Evolutionary conservation across 768 basidiomycete genomes (phyloP), one percentile per base, ranked within the genome.

Genomic region (Hydnum rufescens): DNA sequence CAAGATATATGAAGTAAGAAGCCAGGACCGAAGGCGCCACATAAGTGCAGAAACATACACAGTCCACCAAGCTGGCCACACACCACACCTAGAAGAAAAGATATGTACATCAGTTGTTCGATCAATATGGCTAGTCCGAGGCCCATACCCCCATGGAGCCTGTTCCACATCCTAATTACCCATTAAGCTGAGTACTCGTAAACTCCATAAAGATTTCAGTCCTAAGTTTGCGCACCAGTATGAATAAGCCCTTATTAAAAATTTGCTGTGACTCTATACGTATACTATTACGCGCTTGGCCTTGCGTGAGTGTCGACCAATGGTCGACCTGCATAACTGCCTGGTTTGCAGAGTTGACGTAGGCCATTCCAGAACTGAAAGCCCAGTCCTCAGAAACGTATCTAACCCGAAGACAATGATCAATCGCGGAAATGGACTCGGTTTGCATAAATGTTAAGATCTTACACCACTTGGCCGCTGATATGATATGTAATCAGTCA

Each of bases 51-150:
- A 48, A n/a, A 30, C 43, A 30, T 42, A 36, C 1, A 43, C 47
- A 13, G 55, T 42, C 55, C 55, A 56, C 23, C 43, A 56, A 5
- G 55, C 55, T 4, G 55, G 55, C 55, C 55, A 56, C 5, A 56
- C 54, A 31, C 25, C 23, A 16, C 19, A 53, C 29, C 28, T 50
- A 18, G 6, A 8, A 34, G 16, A 29, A 55, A 39, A 39, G 34
- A 39, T n/a, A n/a, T n/a, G n/a, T n/a, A n/a, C n/a, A n/a, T n/a
- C n/a, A n/a, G n/a, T n/a, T n/a, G n/a, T n/a, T n/a, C n/a, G n/a
- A n/a, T n/a, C n/a, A n/a, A n/a, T n/a, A n/a, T n/a, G n/a, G n/a
- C n/a, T 39, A 22, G 1, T 22, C 36, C 22, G 13, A 13, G 36
- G 36, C 22, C 13, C 44, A 8, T 28, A 47, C 44, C 55, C 55